These are phyloP conservation scores for Pinus taeda DNA, from an alignment of 75 land plant genomes.

Conservation along the genomic window DNA sequence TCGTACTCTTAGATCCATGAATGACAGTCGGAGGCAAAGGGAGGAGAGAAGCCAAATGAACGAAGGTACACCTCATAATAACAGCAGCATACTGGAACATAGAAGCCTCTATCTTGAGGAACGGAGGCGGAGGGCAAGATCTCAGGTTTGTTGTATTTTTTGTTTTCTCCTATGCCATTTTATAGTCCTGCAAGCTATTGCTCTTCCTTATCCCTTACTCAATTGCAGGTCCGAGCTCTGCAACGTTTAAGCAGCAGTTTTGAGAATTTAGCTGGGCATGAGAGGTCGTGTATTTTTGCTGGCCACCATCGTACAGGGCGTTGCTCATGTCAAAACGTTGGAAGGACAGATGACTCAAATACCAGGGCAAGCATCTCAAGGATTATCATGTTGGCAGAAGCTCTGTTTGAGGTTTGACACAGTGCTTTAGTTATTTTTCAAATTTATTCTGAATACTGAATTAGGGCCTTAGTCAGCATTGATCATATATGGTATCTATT, in stretches of 20 bases:
- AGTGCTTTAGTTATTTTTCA: not conserved
- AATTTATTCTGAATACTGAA: not conserved
- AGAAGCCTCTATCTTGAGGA: slow-evolving; percentile 68
- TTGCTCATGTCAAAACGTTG: slow-evolving; percentile 63
- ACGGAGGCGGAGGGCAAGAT: slow-evolving; percentile 77
- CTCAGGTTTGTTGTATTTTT: slow-evolving; percentile 57
- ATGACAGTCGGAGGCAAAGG: slow-evolving; percentile 24
- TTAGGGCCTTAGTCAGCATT: not conserved
- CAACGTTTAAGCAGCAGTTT: slow-evolving; percentile 77
- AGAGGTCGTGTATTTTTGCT: slow-evolving; percentile 72
- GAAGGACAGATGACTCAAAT: slow-evolving; percentile 54
- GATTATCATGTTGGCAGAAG: slow-evolving; percentile 94
- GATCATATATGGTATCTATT: slow-evolving; percentile 6
- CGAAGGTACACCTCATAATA: slow-evolving; percentile 30
- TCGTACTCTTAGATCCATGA: slow-evolving; percentile 15
- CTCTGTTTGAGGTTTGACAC: slow-evolving; percentile 82
- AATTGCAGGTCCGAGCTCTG: slow-evolving; percentile 73
- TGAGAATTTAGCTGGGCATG: slow-evolving; percentile 68
- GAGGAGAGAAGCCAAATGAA: slow-evolving; percentile 25
- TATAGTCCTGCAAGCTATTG: not conserved
- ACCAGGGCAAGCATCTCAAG: slow-evolving; percentile 92
- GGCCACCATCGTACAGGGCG: slow-evolving; percentile 65
- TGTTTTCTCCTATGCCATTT: not conserved
- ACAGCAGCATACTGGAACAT: slow-evolving; percentile 31
- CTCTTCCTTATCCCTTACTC: not conserved